Evolutionary conservation across 2,329 filamentous ascomycete genomes (phyloP), one percentile per base, ranked within the genome.

Genomic region (Cadophora malorum): DNA sequence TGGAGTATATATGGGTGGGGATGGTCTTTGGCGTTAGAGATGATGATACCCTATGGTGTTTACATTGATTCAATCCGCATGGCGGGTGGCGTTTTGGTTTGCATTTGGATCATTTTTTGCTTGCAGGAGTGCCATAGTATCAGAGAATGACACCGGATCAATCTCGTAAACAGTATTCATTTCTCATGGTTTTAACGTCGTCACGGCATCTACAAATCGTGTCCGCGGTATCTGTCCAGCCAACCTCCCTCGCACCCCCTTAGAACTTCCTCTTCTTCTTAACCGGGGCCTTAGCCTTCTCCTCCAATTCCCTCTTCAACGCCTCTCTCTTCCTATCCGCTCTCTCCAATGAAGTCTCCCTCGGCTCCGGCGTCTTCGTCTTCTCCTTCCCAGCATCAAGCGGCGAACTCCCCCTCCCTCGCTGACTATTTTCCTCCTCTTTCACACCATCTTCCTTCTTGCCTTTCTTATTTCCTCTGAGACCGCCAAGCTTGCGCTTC

Each of bases 221-320:
- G 21, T 49, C 19, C 9, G 25, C 41, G 28, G 52, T 67, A 63
- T 64, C 52, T 45, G 31, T n/a, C 14, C 25, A 28, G 31, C 41
- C 9, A 19, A 47, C 2, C 6, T 63, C 23, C 14, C 33, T 14
- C 47, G 19, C 49, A 19, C n/a, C 35, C 25, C 62, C 66, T 74
- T 64, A 79, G 69, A 79, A 79, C 49, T 75, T 78, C 67, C 76
- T 71, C 68, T 77, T 79, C 69, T 79, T 79, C 65, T 76, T 78
- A 14, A 67, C 71, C 16, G 77, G 76, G 16, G 69, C 72, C 56
- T 72, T 76, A 10, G 73, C 71, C 63, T 78, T 78, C 65, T 69
- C 73, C 62, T 76, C 77, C 68, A 79, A 69, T 60, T 78, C 73
- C 63, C 67, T 72, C 60, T 75, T 75, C 66, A 78, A 59, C 65